Conservation (phyloP, 1,139 yeast species). For the Wickerhamomyces sp. region DNA sequence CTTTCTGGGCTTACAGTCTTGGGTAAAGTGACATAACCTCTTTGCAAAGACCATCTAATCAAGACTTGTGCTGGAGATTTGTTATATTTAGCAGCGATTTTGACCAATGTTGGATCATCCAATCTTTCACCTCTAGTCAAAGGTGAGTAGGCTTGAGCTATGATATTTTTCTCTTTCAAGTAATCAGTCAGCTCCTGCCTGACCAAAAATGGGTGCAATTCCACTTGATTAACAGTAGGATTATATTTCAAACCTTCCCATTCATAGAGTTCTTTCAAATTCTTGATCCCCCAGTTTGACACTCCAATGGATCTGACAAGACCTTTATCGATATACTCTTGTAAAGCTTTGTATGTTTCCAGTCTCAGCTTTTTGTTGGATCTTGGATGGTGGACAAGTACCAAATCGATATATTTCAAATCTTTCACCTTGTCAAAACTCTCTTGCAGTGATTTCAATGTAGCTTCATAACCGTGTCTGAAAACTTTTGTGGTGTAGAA, state of each 20-base stretch:
- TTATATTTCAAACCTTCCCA: slow-evolving; percentile 47
- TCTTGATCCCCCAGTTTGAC: slow-evolving; percentile 62
- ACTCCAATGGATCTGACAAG: slow-evolving; percentile 60
- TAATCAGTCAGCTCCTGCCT: slow-evolving; percentile 54
- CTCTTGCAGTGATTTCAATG: slow-evolving; percentile 33
- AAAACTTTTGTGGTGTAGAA: slow-evolving; percentile 67
- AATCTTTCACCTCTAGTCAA: slow-evolving; percentile 57
- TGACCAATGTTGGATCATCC: slow-evolving; percentile 42
- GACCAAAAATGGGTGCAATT: slow-evolving; percentile 75
- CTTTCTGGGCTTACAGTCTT: slow-evolving; percentile 54
- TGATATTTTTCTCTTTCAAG: slow-evolving; percentile 46
- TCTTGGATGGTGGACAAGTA: slow-evolving; percentile 58
- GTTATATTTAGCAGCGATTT: slow-evolving; percentile 32
- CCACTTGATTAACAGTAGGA: slow-evolving; percentile 68
- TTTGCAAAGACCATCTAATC: slow-evolving; percentile 49
- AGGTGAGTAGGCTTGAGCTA: slow-evolving; percentile 70
- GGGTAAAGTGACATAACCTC: slow-evolving; percentile 66
- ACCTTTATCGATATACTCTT: slow-evolving; percentile 58
- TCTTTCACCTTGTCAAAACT: slow-evolving; percentile 24
- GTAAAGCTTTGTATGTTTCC: slow-evolving; percentile 59
- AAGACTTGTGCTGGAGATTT: slow-evolving; percentile 39
- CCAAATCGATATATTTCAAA: slow-evolving; percentile 38
- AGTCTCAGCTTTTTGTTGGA: slow-evolving; percentile 46
- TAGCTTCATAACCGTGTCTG: slow-evolving; percentile 41
- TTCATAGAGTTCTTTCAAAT: slow-evolving; percentile 49